Evolutionary conservation across 257 asterid species (phyloP), one percentile per base, ranked within the genome.

Genomic region (Sherardia arvensis): DNA sequence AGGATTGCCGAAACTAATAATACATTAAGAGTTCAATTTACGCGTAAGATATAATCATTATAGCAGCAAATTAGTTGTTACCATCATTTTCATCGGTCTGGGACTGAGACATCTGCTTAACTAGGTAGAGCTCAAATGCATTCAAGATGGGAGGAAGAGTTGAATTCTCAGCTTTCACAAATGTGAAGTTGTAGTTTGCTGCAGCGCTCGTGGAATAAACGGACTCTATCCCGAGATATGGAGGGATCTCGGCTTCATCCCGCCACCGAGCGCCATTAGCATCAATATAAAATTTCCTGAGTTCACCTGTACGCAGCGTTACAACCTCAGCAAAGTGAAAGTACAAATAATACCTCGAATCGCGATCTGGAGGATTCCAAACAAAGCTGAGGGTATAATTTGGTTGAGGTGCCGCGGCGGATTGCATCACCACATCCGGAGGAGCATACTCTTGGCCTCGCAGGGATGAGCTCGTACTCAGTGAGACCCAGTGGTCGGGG

Each of bases 41-140:
- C 9, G 2, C 8, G 23, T n/a, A 47, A 47, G 7, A 40, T 15
- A 17, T 40, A 40, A 3, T 1, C 73, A n/a, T n/a, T n/a, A n/a
- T n/a, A n/a, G n/a, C n/a, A n/a, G n/a, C n/a, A n/a, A n/a, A n/a
- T n/a, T n/a, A n/a, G n/a, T n/a, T n/a, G n/a, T n/a, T n/a, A 75
- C 84, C 81, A 29, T 81, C 78, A 25, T 15, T 49, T 23, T 81
- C 79, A 27, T 62, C 34, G 25, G 84, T 75, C 30, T 75, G 75
- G 15, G 62, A 65, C 20, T 73, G 66, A 11, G 40, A 21, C 38
- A 78, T 73, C 4, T 33, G 47, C 54, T 60, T 65, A 26, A 74
- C 71, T 1, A 45, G 29, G 34, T 66, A 81, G 27, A 62, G 18
- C 72, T 81, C 84, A 27, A 65, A 0, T 0, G 79, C 86, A 33